A percentile compares a stretch with the other conserved stretches of the same genome.
These are phyloP conservation scores for Exidia glandulosa DNA, from an alignment of 768 basidiomycete species.

Conservation along the genomic window DNA sequence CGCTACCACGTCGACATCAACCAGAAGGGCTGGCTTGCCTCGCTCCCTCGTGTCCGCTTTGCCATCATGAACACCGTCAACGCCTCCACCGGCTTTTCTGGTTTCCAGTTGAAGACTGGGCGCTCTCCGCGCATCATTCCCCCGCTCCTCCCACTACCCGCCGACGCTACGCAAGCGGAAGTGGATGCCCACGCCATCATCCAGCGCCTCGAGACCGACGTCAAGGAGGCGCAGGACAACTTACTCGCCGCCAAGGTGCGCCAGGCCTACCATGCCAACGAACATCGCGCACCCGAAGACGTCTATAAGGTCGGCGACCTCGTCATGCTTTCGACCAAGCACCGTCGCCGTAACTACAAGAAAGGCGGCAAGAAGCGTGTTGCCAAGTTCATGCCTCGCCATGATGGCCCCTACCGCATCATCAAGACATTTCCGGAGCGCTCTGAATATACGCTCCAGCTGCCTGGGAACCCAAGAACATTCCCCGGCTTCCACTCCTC, in stretches of 20 bases:
- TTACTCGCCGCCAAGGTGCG: constrained; percentile 11
- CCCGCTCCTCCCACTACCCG: too few species aligned
- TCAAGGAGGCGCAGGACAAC: constrained; percentile 24
- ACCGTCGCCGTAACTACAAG: constrained; percentile 18
- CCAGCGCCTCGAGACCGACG: constrained; percentile 7
- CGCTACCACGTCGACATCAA: constrained; percentile 15
- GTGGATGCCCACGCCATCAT: neutral
- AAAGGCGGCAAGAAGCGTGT: constrained; percentile 15
- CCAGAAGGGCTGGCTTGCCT: constrained; percentile 19
- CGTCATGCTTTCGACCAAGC: constrained; percentile 25
- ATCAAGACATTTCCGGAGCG: constrained; percentile 7
- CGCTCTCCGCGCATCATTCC: constrained; percentile 14
- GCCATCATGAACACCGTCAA: constrained; percentile 23
- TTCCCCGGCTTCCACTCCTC: constrained; percentile 27
- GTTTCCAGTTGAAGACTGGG: constrained; percentile 22
- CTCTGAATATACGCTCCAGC: constrained; percentile 13
- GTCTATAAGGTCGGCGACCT: constrained; percentile 19
- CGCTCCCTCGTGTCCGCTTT: constrained; percentile 20
- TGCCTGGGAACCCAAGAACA: constrained; percentile 10
- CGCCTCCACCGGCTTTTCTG: constrained; percentile 23
- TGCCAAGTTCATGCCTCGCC: constrained; percentile 32
- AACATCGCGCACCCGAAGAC: constrained; percentile 10
- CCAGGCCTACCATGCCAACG: neutral
- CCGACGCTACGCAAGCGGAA: constrained; percentile 5
- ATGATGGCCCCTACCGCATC: constrained; percentile 19